Conservation (phyloP, 345 rosid genomes). For the Arabis hirsuta region DNA sequence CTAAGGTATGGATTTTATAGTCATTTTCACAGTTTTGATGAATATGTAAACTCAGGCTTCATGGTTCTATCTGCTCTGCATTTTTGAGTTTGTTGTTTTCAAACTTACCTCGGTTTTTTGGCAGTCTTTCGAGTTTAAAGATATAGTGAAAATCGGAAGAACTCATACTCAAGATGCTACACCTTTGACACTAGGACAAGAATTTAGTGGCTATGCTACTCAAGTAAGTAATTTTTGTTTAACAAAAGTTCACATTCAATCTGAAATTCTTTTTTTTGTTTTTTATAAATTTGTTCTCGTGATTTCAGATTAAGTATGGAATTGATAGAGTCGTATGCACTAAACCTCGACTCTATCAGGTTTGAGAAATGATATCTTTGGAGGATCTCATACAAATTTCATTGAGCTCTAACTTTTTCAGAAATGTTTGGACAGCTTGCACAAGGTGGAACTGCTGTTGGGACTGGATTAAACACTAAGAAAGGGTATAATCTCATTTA, state of each 20-base stretch:
- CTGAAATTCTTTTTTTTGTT: background rate
- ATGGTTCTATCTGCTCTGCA: conserved; percentile 16
- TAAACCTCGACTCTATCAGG: conserved; percentile 93
- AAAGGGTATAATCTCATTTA: conserved; percentile 66
- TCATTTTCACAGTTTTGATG: background rate
- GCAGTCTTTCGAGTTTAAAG: conserved; percentile 83
- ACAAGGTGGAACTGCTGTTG: conserved; percentile 99
- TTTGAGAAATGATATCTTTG: conserved; percentile 39
- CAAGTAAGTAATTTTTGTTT: conserved; percentile 58
- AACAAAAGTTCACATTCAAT: conserved; percentile 17
- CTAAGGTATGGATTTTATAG: conserved; percentile 60
- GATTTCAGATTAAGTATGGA: conserved; percentile 80
- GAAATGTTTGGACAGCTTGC: conserved; percentile 74
- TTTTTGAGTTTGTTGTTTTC: background rate
- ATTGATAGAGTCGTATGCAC: conserved; percentile 71
- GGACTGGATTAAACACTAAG: conserved; percentile 96
- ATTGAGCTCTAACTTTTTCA: conserved; percentile 46
- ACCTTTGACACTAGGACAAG: conserved; percentile 97
- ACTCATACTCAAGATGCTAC: conserved; percentile 99
- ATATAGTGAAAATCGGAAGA: conserved; percentile 93
- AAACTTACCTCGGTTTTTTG: conserved; percentile 8
- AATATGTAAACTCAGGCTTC: conserved; percentile 16
- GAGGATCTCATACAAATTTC: background rate
- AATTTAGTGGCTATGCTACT: conserved; percentile 94
- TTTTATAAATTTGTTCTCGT: background rate